Conservation (phyloP, 306 rosid genomes). For the Heteromeles arbutifolia region DNA sequence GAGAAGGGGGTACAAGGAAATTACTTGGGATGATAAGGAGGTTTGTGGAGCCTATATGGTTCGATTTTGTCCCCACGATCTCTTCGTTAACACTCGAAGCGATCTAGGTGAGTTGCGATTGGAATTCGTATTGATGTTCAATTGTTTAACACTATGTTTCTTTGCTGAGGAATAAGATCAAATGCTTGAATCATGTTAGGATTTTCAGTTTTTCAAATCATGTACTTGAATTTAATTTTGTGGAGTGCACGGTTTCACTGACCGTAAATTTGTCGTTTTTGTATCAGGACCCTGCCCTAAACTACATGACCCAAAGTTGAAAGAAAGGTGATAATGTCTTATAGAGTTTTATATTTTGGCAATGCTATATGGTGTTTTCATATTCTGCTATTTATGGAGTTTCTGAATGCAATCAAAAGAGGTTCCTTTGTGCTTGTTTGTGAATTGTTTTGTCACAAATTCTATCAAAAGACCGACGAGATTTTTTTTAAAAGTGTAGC, state of each 20-base stretch:
- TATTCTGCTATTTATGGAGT: neutral
- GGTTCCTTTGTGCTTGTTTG: neutral
- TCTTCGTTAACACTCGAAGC: constrained; percentile 90
- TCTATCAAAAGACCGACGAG: neutral
- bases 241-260: neutral
- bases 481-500: neutral
- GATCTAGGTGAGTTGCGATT: constrained; percentile 67
- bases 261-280: neutral
- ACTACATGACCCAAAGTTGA: constrained; percentile 88
- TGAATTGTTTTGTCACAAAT: neutral
- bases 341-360: neutral
- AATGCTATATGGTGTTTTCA: neutral
- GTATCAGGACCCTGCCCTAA: constrained; percentile 80
- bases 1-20: constrained; percentile 78
- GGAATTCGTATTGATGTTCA: neutral
- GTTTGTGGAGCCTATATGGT: constrained; percentile 91
- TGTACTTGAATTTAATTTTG: neutral
- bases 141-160: neutral
- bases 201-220: neutral
- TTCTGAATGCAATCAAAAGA: neutral
- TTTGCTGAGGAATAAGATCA: neutral
- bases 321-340: constrained; percentile 62
- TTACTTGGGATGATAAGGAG: constrained; percentile 88
- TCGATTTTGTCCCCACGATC: constrained; percentile 98
- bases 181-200: neutral